phyloP scores from a whole-genome alignment of 768 basidiomycete genomes.

The Lepiota subincarnata region DNA sequence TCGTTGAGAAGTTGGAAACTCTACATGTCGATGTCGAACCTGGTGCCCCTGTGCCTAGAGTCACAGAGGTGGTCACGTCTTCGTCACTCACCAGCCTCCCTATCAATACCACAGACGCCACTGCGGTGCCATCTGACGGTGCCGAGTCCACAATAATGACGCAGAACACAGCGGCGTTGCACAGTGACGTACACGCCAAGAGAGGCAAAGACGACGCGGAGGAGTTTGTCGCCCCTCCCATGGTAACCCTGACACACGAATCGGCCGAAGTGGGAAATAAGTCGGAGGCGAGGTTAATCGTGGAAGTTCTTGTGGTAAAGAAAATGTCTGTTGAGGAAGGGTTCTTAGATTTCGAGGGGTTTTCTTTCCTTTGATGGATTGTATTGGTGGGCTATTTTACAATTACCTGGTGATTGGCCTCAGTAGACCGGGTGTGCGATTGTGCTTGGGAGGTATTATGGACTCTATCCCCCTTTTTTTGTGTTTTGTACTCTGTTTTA shows the following conservation, averaged over 20 bases:
- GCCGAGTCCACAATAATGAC: too few relatives aligned
- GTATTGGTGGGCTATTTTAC: neutral
- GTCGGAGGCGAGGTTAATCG: conserved; percentile 57
- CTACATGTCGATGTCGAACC: neutral
- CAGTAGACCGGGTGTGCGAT: too few relatives aligned
- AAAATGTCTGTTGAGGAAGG: conserved; percentile 75
- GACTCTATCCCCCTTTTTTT: neutral
- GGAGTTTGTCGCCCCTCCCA: neutral
- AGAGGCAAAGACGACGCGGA: neutral
- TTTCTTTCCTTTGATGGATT: conserved; percentile 21
- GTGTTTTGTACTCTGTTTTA: neutral
- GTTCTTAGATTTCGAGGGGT: conserved; percentile 72
- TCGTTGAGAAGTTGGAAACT: conserved; percentile 2
- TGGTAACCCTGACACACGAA: neutral
- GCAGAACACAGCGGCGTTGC: neutral
- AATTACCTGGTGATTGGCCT: too few relatives aligned
- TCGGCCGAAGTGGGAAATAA: conserved; percentile 20
- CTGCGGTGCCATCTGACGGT: neutral
- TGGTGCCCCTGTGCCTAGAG: neutral
- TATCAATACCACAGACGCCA: neutral
- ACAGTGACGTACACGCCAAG: too few relatives aligned
- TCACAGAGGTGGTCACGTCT: neutral
- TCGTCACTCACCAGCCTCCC: neutral
- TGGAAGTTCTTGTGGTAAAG: conserved; percentile 76
- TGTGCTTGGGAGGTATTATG: too few relatives aligned